Evolutionary conservation across 2,329 filamentous ascomycete species (phyloP), one percentile per base, ranked within the genome.

Genomic region (Trichoderma citrinoviride): DNA sequence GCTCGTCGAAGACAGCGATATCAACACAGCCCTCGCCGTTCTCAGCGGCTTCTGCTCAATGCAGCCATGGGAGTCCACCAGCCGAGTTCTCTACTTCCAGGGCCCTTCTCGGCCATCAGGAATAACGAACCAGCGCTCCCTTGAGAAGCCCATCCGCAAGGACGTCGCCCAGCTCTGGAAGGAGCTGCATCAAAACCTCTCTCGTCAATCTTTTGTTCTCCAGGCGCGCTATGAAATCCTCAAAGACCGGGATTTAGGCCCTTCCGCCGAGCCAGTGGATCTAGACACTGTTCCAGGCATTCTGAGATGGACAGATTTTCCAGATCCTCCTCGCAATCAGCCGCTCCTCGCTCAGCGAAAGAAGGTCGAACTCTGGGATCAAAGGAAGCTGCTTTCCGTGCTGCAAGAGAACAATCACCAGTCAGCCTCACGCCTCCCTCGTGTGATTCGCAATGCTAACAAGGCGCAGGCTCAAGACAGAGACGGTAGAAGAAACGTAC

Each of bases 271-370:
- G 0, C 65, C 73, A 2, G 69, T 72, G 64, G 77, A 82, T 44
- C 77, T 82, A 46, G 80, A 84, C 66, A 70, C 74, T 6, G 72
- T 75, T 0, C 76, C 76, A 0, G 85, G 83, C 19, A 80, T 82
- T 3, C 72, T 89, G 65, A 77, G 82, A 50, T 89, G 85, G 84
- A 82, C 78, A 6, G 86, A 88, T 68, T 79, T 88, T 50, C 86
- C 87, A 1, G 86, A 88, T 67, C 85, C 85, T 17, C 77, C 80
- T 1, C 78, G 78, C 25, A 77, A 77, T 14, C 76, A 78, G n/a
- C 78, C 81, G 12, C 40, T 77, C 55, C 73, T 85, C 40, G 82
- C 79, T 10, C 81, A 85, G 71, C 78, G 84, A 44, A 85, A 83
- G 70, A 83, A 82, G 73, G 77, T 86, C 7, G 85, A 87, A 68